Conservation (phyloP, 805 yeast species). For the Suhomyces sp. region DNA sequence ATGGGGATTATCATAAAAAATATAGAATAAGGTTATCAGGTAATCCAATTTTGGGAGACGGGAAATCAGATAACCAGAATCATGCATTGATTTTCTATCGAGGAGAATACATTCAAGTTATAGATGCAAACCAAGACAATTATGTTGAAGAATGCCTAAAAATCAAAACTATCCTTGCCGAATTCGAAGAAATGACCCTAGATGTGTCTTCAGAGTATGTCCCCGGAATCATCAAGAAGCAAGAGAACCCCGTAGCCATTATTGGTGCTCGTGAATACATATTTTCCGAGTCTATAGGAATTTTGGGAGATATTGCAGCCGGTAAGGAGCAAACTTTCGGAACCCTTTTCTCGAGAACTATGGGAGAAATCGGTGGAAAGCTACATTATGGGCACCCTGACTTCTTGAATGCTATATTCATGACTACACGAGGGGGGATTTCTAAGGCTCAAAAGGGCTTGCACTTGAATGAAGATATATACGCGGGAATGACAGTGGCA, state of each 20-base stretch:
- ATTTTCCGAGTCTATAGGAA: slow-evolving; percentile 89
- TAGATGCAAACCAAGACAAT: slow-evolving; percentile 96
- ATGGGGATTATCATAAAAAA: slow-evolving; percentile 40
- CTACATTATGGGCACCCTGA: slow-evolving; percentile 97
- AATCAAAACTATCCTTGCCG: slow-evolving; percentile 81
- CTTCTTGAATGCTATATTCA: slow-evolving; percentile 82
- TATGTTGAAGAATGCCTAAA: slow-evolving; percentile 92
- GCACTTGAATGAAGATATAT: slow-evolving; percentile 91
- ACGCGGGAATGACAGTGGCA: slow-evolving; percentile 90
- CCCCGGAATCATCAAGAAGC: slow-evolving; percentile 48
- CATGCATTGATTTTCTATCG: slow-evolving; percentile 81
- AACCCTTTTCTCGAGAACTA: slow-evolving; percentile 86
- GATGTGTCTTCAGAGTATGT: slow-evolving; percentile 46
- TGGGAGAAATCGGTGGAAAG: slow-evolving; percentile 93
- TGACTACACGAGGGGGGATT: slow-evolving; percentile 94
- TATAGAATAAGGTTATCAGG: slow-evolving; percentile 78
- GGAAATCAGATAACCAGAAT: slow-evolving; percentile 94
- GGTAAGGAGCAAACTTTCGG: slow-evolving; percentile 98
- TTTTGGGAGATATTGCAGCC: slow-evolving; percentile 94
- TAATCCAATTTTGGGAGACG: slow-evolving; percentile 93
- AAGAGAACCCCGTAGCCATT: slow-evolving; percentile 69
- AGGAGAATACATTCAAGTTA: slow-evolving; percentile 92
- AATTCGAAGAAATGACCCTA: slow-evolving; percentile 76
- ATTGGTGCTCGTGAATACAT: slow-evolving; percentile 94
- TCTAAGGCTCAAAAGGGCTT: slow-evolving; percentile 93